Conservation (phyloP, 139 green algal species). For the Dunaliella primolecta region DNA sequence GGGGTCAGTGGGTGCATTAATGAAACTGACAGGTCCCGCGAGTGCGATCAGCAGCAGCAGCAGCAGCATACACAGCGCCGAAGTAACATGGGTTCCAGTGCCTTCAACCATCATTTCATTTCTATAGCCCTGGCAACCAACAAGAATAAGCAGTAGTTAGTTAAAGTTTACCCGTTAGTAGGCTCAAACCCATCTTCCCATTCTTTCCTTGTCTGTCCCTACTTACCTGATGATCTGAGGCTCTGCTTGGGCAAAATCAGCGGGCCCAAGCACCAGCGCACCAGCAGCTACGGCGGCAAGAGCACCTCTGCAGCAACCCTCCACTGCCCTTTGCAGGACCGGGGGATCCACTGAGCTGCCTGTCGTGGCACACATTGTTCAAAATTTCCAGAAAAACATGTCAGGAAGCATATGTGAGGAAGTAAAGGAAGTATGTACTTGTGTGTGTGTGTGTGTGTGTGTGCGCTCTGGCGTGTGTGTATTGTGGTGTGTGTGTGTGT, state of each 20-base stretch:
- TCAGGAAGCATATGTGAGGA: too few relatives aligned
- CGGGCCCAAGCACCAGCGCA: neutral
- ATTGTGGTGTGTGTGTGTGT: too few relatives aligned
- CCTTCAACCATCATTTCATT: neutral
- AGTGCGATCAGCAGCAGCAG: neutral
- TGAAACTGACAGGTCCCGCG: neutral
- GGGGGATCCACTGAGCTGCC: neutral
- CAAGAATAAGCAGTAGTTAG: too few relatives aligned
- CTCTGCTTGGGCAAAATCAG: neutral
- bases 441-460: too few relatives aligned
- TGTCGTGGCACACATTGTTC: too few relatives aligned
- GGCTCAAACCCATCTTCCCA: neutral
- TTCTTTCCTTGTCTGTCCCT: neutral
- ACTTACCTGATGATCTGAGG: neutral
- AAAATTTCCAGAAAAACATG: too few relatives aligned
- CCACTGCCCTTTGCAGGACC: neutral
- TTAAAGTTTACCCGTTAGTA: too few relatives aligned
- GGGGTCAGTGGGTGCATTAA: neutral
- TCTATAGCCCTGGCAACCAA: neutral
- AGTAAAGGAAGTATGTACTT: too few relatives aligned
- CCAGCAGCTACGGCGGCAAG: neutral
- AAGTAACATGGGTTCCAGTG: too few relatives aligned
- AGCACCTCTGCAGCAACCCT: neutral
- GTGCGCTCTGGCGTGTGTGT: too few relatives aligned
- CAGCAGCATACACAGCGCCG: too few relatives aligned